A percentile compares a stretch with the other conserved stretches of the same genome.
phyloP scores from a whole-genome alignment of 495 filamentous ascomycete species.

The Ascobolus immersus region DNA sequence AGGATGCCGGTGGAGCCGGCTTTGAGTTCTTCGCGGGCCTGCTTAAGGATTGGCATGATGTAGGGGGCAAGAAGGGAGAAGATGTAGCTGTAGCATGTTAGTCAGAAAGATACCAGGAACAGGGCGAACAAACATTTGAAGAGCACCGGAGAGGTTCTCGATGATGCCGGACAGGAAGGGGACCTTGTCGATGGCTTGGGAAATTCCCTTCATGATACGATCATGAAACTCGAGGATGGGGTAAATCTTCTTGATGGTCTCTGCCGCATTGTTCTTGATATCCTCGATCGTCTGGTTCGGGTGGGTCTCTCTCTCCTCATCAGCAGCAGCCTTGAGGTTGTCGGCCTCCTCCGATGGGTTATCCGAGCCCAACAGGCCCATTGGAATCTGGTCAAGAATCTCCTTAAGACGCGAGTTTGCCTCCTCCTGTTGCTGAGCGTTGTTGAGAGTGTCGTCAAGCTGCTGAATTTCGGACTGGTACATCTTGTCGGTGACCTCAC shows the following conservation, averaged over 20 bases:
- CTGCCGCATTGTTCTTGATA: slow-evolving; percentile 23
- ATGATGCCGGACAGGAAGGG: slow-evolving; percentile 53
- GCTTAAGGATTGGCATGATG: slow-evolving; percentile 70
- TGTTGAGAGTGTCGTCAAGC: slow-evolving; percentile 46
- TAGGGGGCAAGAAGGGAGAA: slow-evolving; percentile 75
- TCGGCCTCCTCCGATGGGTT: slow-evolving; percentile 40
- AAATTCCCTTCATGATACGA: slow-evolving; percentile 57
- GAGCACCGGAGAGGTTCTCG: slow-evolving; percentile 50
- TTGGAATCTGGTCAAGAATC: slow-evolving; percentile 50
- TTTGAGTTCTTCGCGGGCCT: slow-evolving; percentile 57
- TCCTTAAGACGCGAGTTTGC: slow-evolving; percentile 44
- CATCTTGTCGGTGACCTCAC: slow-evolving; percentile 66
- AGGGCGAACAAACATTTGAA: slow-evolving; percentile 63
- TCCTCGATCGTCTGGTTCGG: slow-evolving; percentile 19
- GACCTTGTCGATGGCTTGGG: slow-evolving; percentile 49
- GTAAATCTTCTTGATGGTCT: slow-evolving; percentile 50
- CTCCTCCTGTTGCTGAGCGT: slow-evolving; percentile 20
- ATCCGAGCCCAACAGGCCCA: slow-evolving; percentile 41
- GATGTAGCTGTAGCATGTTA: no score
- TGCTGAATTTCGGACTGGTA: slow-evolving; percentile 64
- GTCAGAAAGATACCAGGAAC: no score
- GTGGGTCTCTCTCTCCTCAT: no score
- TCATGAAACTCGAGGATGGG: slow-evolving; percentile 74
- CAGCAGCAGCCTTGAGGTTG: slow-evolving; percentile 39
- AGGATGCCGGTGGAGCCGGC: slow-evolving; percentile 59